phyloP scores from a whole-genome alignment of 169 alveolate species.

The Eimeria necatrix region DNA sequence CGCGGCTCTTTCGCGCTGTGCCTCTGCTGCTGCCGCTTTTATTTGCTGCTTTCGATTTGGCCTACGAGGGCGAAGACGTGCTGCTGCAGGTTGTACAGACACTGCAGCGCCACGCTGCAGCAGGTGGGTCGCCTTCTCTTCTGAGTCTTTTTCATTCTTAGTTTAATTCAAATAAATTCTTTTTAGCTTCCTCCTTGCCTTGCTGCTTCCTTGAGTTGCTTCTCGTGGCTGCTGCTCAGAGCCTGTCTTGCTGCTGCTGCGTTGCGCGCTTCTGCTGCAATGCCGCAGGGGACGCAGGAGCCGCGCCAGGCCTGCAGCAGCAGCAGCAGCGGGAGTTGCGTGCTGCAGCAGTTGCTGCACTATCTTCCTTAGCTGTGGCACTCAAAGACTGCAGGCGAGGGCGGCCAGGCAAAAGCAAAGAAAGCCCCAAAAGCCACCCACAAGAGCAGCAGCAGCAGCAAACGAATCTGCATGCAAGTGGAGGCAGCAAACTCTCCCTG shows the following conservation, averaged over 20 bases:
- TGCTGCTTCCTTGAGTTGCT: neutral
- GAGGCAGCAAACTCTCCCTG: neutral
- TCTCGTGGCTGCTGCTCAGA: neutral
- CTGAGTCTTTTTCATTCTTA: neutral
- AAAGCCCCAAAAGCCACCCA: neutral
- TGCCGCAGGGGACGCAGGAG: neutral
- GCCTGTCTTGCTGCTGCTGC: conserved; percentile 7
- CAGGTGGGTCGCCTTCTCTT: neutral
- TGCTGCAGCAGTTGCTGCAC: conserved; percentile 8
- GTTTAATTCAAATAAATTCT: no score
- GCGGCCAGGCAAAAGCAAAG: neutral
- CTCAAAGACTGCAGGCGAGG: neutral
- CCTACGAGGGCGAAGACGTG: neutral
- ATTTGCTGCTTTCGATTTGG: neutral
- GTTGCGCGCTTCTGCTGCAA: neutral
- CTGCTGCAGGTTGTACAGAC: conserved; percentile 17
- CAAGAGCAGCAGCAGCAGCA: neutral
- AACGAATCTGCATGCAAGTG: neutral
- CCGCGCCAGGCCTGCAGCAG: neutral
- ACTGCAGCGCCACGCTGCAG: neutral
- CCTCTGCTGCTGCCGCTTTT: neutral
- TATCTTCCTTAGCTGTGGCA: neutral
- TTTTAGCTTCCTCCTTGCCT: neutral
- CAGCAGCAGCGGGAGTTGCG: conserved; percentile 52
- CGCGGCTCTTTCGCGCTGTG: neutral